Evolutionary conservation across 805 yeast genomes (phyloP).

Genomic region (Candida boleticola): DNA sequence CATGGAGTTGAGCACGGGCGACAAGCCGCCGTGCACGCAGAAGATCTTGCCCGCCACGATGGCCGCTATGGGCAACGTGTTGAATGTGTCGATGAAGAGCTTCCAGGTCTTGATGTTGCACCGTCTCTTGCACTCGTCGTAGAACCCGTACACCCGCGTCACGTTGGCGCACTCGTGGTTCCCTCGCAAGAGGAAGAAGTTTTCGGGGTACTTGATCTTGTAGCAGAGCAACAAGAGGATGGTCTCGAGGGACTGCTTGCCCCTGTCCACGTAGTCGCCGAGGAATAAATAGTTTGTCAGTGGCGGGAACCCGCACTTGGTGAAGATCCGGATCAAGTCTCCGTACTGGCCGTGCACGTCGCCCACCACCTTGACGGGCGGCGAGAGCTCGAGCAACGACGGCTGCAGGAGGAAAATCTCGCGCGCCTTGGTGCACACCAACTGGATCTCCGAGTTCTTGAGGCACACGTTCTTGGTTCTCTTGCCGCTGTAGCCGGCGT

Average conservation of each 20-base stretch:
- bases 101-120: slow-evolving; percentile 94
- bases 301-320: slow-evolving; percentile 97
- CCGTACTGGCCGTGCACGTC: slow-evolving; percentile 97
- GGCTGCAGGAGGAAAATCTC: slow-evolving; percentile 92
- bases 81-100: slow-evolving; percentile 88
- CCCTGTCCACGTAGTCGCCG: slow-evolving; percentile 97
- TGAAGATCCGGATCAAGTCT: slow-evolving; percentile 85
- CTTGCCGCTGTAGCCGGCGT: slow-evolving; percentile 95
- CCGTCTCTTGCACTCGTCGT: slow-evolving; percentile 95
- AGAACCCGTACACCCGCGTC: slow-evolving; percentile 94
- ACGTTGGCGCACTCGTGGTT: slow-evolving; percentile 98
- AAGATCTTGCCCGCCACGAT: slow-evolving; percentile 93
- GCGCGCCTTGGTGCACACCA: slow-evolving; percentile 82
- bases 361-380: slow-evolving; percentile 85
- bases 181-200: slow-evolving; percentile 88
- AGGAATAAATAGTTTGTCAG: slow-evolving; percentile 85
- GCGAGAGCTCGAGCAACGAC: slow-evolving; percentile 77
- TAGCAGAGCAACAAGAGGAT: slow-evolving; percentile 83
- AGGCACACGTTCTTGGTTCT: slow-evolving; percentile 86
- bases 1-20: slow-evolving; percentile 70
- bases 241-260: slow-evolving; percentile 94
- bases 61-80: slow-evolving; percentile 93
- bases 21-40: slow-evolving; percentile 83
- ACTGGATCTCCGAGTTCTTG: slow-evolving; percentile 84
- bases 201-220: slow-evolving; percentile 95